phyloP scores from a whole-genome alignment of 495 filamentous ascomycete species.

The Viridothelium virens region DNA sequence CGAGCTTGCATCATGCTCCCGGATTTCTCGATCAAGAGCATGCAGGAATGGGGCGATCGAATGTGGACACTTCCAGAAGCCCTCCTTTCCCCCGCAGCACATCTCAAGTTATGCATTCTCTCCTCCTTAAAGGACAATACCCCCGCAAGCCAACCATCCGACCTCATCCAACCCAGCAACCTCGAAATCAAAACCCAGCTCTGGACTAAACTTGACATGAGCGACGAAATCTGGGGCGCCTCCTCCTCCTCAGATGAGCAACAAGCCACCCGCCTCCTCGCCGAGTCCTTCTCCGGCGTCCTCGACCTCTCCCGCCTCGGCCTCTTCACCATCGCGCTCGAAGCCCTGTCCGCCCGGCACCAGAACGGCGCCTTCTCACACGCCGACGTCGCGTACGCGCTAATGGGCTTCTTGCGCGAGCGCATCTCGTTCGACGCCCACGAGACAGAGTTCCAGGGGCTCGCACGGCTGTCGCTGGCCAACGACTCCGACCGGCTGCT shows the following conservation, averaged over 20 bases:
- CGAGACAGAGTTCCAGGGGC: slow-evolving; percentile 8
- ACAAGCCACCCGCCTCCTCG: slow-evolving; percentile 10
- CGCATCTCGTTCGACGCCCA: slow-evolving; percentile 11
- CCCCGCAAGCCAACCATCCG: not conserved
- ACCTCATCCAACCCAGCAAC: not conserved
- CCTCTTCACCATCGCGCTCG: slow-evolving; percentile 12
- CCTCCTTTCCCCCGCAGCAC: not conserved
- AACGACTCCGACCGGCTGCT: slow-evolving; percentile 14
- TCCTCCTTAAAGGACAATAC: not conserved
- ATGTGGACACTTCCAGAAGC: slow-evolving; percentile 16
- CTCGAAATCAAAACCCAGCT: not conserved
- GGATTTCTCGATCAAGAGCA: not conserved
- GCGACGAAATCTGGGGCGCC: slow-evolving; percentile 4
- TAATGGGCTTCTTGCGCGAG: slow-evolving; percentile 12
- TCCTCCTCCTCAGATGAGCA: not conserved
- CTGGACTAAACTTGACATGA: slow-evolving; percentile 11
- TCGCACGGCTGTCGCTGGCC: slow-evolving; percentile 12
- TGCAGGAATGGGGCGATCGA: slow-evolving; percentile 4
- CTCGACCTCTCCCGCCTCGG: slow-evolving; percentile 3
- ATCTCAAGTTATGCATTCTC: not conserved
- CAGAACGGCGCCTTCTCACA: slow-evolving; percentile 4
- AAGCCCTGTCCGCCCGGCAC: not conserved
- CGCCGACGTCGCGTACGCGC: slow-evolving; percentile 11
- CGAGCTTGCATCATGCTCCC: slow-evolving; percentile 11
- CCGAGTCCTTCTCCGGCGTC: slow-evolving; percentile 13